Base-by-base conservation (phyloP, 2,329 filamentous ascomycete genomes). In the Alternaria burnsii region DNA sequence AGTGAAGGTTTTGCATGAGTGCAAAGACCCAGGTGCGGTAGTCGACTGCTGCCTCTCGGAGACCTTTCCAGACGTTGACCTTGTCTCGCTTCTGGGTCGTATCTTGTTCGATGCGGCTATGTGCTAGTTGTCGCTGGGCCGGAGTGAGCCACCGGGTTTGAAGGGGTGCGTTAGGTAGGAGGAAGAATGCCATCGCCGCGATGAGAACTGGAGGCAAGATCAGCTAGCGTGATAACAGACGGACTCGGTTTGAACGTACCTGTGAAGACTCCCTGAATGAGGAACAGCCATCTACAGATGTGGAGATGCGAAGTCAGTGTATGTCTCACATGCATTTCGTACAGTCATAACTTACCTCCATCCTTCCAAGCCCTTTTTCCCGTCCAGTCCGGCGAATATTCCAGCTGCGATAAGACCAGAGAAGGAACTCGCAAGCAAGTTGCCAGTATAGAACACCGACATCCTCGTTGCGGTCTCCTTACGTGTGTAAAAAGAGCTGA, bases 131-230 rank as follows among this genome's bases (percentile, higher is more conserved):
- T 24, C 79, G 77, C 67, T 86, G 81, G 3, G 79, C 78, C 0
- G 70, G 73, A 1, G 67, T 79, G 7, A 84, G 73, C 82, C 82
- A 84, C 20, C 67, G 66, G 0, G 81, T 83, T 3, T 75, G 71
- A 1, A 78, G 67, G 2, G 70, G 71, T n/a, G 56, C 46, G 46
- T 73, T 62, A 3, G 71, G 69, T 3, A 73, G 61, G 3, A 64
- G 73, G 67, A 66, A 80, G 55, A 16, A 42, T 6, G 40, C 40
- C 6, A 42, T 12, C 40, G 24, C 20, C 10, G 40, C 40, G 20
- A 42, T 42, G 40, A 42, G 40, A 16, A 42, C 40, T 42, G 20
- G 11, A 24, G 20, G 20, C 40, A 16, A 2, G 3, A 24, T 42
- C 1, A 42, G 40, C 11, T 16, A 9, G 2, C 5, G 20, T 42